These are phyloP conservation scores for Fusarium illudens DNA, from an alignment of 2,329 filamentous ascomycete species.

Conservation along the genomic window DNA sequence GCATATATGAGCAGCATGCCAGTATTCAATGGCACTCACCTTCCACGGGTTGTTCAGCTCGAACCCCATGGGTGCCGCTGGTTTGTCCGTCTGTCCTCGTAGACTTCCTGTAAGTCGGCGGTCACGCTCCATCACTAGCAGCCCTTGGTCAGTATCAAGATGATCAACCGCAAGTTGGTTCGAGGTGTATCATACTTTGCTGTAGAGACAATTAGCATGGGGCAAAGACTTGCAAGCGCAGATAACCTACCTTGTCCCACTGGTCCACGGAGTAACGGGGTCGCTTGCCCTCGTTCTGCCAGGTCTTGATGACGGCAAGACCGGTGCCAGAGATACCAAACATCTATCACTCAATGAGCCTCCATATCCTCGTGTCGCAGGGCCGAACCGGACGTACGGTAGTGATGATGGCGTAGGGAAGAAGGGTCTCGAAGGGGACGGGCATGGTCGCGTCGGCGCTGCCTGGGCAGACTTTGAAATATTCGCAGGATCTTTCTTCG, in stretches of 20 bases:
- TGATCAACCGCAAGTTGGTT: not conserved
- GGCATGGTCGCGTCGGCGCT: conserved; percentile 58
- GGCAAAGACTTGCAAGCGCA: not conserved
- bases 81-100: conserved; percentile 65
- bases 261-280: conserved; percentile 67
- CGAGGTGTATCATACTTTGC: conserved; percentile 60
- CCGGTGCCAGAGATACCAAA: conserved; percentile 68
- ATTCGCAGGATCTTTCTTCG: conserved; percentile 10
- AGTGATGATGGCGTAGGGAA: conserved; percentile 72
- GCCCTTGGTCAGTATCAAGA: conserved; percentile 4
- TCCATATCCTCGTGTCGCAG: conserved; percentile 2
- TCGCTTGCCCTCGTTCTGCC: conserved; percentile 69
- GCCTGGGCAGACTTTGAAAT: conserved; percentile 44
- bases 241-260: conserved; percentile 66
- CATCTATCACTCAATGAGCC: conserved; percentile 59
- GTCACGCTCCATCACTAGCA: conserved; percentile 71
- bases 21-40: conserved; percentile 52
- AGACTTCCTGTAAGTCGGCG: conserved; percentile 66
- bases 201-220: conserved; percentile 49
- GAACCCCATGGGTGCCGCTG: conserved; percentile 66
- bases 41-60: conserved; percentile 72
- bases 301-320: conserved; percentile 63
- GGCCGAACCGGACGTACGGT: conserved; percentile 55
- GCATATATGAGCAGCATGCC: not conserved
- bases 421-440: conserved; percentile 69